These are phyloP conservation scores for Mucor mucedo DNA, from an alignment of 371 early-diverging fungal genomes.

Conservation along the genomic window DNA sequence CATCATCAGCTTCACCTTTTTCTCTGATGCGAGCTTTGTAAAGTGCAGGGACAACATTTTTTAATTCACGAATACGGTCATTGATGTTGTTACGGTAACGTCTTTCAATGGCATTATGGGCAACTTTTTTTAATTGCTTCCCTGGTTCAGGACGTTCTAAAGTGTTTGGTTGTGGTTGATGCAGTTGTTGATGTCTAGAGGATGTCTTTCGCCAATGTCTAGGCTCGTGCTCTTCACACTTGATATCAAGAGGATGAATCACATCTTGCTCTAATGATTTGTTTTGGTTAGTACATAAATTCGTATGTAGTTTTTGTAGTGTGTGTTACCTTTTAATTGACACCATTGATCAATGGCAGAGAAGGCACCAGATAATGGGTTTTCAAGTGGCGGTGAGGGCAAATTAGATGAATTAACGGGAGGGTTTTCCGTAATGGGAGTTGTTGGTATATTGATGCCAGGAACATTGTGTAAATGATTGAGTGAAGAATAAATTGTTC, in stretches of 20 bases:
- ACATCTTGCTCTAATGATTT: constrained; percentile 4
- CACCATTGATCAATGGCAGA: constrained; percentile 29
- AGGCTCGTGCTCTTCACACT: constrained; percentile 14
- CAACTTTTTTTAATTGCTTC: constrained; percentile 70
- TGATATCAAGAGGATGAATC: constrained; percentile 6
- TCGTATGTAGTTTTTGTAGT: not conserved
- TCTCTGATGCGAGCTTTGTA: constrained; percentile 50
- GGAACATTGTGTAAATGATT: constrained; percentile 24
- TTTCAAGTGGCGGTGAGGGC: constrained; percentile 26
- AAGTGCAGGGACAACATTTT: constrained; percentile 82
- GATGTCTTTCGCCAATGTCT: constrained; percentile 25
- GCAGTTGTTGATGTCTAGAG: constrained; percentile 22
- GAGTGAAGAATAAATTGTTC: constrained; percentile 1
- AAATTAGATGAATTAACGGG: constrained; percentile 1
- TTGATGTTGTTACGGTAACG: constrained; percentile 92
- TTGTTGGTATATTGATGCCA: constrained; percentile 35
- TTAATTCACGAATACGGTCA: constrained; percentile 83
- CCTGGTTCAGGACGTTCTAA: constrained; percentile 20
- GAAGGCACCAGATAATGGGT: constrained; percentile 15
- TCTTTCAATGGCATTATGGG: constrained; percentile 90
- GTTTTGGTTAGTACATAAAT: not conserved
- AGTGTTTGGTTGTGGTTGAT: constrained; percentile 4
- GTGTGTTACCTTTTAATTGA: constrained; percentile 17
- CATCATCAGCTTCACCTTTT: constrained; percentile 41
- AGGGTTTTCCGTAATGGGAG: constrained; percentile 20